phyloP scores from a whole-genome alignment of 2,329 filamentous ascomycete species.

The Aspergillus quadricinctus region DNA sequence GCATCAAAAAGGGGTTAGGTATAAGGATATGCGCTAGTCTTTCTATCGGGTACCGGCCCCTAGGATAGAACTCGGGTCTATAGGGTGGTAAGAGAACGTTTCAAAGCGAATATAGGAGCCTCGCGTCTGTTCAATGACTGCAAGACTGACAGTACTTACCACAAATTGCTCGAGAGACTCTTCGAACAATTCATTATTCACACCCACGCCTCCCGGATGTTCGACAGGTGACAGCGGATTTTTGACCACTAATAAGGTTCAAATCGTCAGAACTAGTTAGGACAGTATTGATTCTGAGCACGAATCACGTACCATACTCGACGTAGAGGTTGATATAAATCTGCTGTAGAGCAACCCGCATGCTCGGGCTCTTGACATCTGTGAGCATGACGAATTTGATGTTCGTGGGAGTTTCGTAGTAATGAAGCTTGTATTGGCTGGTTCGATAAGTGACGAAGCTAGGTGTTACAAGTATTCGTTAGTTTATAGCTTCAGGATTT shows the following conservation, averaged over 20 bases:
- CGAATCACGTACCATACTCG: conserved; percentile 65
- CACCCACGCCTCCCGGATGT: conserved; percentile 58
- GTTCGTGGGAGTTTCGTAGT: conserved; percentile 95
- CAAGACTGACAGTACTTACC: conserved; percentile 28
- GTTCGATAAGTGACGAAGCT: conserved; percentile 93
- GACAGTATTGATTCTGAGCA: conserved; percentile 5
- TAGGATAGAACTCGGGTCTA: conserved; percentile 32
- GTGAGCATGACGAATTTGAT: conserved; percentile 97
- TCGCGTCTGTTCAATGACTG: neutral
- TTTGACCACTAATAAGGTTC: conserved; percentile 52
- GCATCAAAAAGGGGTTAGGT: neutral
- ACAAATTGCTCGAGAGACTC: conserved; percentile 51
- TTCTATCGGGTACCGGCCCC: neutral
- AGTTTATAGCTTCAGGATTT: neutral
- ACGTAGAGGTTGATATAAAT: conserved; percentile 98
- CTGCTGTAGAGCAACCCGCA: conserved; percentile 92
- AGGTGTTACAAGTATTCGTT: neutral
- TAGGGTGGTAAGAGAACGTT: conserved; percentile 14
- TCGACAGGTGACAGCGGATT: conserved; percentile 60
- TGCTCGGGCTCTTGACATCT: conserved; percentile 80
- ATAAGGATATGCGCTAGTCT: neutral
- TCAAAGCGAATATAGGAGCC: neutral
- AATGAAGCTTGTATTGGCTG: conserved; percentile 94
- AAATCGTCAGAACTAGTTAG: conserved; percentile 1
- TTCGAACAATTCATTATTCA: conserved; percentile 63